phyloP scores from a whole-genome alignment of 164 flowering plant genomes.

The Magnolia kwangsiensis region DNA sequence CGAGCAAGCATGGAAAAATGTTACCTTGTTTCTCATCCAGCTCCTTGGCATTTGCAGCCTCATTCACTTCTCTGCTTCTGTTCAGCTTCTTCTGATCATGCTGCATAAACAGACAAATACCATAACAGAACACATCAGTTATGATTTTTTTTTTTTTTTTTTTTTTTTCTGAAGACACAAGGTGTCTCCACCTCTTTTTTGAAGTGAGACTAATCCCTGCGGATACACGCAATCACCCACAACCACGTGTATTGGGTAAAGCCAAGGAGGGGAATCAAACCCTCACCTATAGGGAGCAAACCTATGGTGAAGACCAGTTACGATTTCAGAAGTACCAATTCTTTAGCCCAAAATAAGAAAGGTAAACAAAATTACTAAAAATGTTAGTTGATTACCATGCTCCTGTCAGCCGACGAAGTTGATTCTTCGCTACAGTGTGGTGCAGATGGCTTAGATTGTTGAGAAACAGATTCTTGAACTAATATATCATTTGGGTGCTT shows the following conservation, averaged over 20 bases:
- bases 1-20: background rate
- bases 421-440: constrained; percentile 17
- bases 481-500: constrained; percentile 16
- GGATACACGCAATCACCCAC: too few species aligned
- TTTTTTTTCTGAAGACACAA: too few species aligned
- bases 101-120: constrained; percentile 9
- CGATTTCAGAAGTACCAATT: background rate
- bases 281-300: too few species aligned
- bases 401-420: constrained; percentile 15
- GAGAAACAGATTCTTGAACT: background rate
- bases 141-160: too few species aligned
- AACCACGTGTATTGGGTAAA: too few species aligned
- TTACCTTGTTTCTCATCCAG: constrained; percentile 65
- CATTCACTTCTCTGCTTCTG: constrained; percentile 28
- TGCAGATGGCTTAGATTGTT: background rate
- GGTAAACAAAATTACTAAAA: background rate
- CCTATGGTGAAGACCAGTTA: too few species aligned
- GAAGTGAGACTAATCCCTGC: too few species aligned
- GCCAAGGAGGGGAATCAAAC: too few species aligned
- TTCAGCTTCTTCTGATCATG: constrained; percentile 29
- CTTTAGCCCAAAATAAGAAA: background rate
- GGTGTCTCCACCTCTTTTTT: too few species aligned
- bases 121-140: constrained; percentile 2
- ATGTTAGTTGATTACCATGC: constrained; percentile 33
- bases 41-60: constrained; percentile 23